Evolutionary conservation across 139 green algal genomes (phyloP).

Genomic region (Coccomyxa sp.): DNA sequence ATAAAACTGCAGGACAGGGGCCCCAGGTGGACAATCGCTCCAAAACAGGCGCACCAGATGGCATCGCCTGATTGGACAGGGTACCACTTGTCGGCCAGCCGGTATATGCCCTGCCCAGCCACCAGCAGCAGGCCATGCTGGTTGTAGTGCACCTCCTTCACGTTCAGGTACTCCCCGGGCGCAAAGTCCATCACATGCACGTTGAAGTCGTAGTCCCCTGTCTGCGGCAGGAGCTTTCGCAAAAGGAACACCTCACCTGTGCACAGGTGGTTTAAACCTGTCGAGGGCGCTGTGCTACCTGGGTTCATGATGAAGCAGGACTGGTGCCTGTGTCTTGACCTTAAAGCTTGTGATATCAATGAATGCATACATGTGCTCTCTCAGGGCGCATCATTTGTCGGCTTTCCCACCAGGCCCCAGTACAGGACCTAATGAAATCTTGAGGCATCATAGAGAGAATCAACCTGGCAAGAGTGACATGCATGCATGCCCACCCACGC

Average conservation of each 20-base stretch:
- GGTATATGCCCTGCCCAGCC: slow-evolving; percentile 91
- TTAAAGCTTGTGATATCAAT: background rate
- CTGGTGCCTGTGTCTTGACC: background rate
- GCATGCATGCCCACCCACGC: no score
- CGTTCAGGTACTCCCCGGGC: slow-evolving; percentile 78
- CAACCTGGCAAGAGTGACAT: no score
- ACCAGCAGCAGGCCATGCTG: slow-evolving; percentile 93
- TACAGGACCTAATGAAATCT: background rate
- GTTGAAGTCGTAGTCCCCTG: slow-evolving; percentile 90
- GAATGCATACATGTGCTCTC: background rate
- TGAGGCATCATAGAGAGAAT: no score
- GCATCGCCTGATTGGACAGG: slow-evolving; percentile 47
- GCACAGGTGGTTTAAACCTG: slow-evolving; percentile 46
- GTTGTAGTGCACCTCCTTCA: slow-evolving; percentile 94
- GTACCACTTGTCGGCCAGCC: slow-evolving; percentile 82
- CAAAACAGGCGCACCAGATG: slow-evolving; percentile 48
- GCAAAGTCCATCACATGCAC: slow-evolving; percentile 96
- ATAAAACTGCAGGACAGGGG: slow-evolving; percentile 89
- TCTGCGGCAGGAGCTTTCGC: slow-evolving; percentile 87
- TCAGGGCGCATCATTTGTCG: background rate
- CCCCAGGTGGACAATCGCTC: slow-evolving; percentile 1
- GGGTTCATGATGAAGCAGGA: slow-evolving; percentile 47
- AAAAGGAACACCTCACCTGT: slow-evolving; percentile 82
- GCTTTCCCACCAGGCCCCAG: background rate
- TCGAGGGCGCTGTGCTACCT: no score